Base-by-base conservation (phyloP, 2,329 filamentous ascomycete genomes). In the Cercospora zeina region DNA sequence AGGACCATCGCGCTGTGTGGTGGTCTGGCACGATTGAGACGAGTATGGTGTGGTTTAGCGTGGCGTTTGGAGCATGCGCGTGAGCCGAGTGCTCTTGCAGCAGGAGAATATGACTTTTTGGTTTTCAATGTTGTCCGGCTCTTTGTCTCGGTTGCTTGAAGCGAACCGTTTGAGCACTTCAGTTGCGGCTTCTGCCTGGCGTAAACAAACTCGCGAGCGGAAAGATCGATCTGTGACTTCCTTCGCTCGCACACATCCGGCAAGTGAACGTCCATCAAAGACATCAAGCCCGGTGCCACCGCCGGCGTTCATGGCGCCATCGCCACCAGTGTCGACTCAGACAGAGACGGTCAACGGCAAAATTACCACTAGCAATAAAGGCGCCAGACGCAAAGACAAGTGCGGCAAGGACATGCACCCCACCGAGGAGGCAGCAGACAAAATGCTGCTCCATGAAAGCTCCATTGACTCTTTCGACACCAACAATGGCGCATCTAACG, bases 401-500 rank as follows among this genome's bases (percentile, higher is more conserved):
- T 78, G 80, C 66, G 70, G 80, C 61, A 80, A 81, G 70, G 82
- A 85, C 69, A 63, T 85, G 67, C 84, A 82, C 73, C 88, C 92
- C 83, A 81, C 89, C 70, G 90, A 93, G 75, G 84, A 93, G 70
- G 92, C 96, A 76, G 93, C 90, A 37, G 93, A 97, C 78, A 93
- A 93, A 76, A 97, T 97, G 93, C 97, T 93, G 64, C 83, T 91
- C 54, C 89, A 90, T 70, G 83, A 89, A 19, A 65, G 67, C 30
- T 70, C 66, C 13, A 53, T 31, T 27, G 47, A 59, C 27, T 67
- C 65, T 24, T 68, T 67, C 19, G 68, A 67, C 6, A 54, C 68
- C 11, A 77, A 80, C 65, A 91, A 96, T 73, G 49, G 49, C 16
- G 85, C 90, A 63, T 97, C 95, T 16, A 95, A 97, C 74, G 91